phyloP scores from a whole-genome alignment of 345 rosid species.

The Turritis glabra region DNA sequence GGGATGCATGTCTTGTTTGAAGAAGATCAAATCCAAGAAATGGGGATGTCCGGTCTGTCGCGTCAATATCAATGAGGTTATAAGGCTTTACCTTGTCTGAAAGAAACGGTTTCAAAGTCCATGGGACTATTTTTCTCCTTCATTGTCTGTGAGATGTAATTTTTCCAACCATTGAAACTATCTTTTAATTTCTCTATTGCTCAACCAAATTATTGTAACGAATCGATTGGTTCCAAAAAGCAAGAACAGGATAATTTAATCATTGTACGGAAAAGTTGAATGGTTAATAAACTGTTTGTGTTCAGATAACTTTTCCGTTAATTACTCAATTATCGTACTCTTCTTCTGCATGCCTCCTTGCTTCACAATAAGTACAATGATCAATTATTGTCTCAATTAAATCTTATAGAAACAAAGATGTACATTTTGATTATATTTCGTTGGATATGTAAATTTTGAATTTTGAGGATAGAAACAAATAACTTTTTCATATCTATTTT shows the following conservation, averaged over 20 bases:
- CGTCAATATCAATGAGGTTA: slow-evolving; percentile 70
- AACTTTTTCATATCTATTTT: not conserved
- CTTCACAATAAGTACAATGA: not conserved
- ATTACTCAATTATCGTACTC: slow-evolving; percentile 24
- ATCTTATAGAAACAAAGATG: not conserved
- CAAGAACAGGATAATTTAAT: slow-evolving; percentile 26
- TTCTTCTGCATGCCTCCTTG: not conserved
- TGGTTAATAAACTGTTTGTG: slow-evolving; percentile 3
- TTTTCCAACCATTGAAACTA: slow-evolving; percentile 25
- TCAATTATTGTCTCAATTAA: not conserved
- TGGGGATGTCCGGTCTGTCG: slow-evolving; percentile 97
- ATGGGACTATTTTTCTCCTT: slow-evolving; percentile 5
- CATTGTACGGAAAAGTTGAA: slow-evolving; percentile 28
- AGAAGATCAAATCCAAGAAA: slow-evolving; percentile 75
- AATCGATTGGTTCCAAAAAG: slow-evolving; percentile 34
- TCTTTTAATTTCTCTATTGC: not conserved
- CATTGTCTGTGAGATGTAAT: slow-evolving; percentile 15
- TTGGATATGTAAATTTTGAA: not conserved
- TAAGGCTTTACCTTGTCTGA: slow-evolving; percentile 77
- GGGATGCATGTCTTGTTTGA: slow-evolving; percentile 90
- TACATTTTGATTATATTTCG: not conserved
- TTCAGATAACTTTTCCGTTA: slow-evolving; percentile 24
- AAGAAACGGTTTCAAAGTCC: slow-evolving; percentile 1
- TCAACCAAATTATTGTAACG: slow-evolving; percentile 11
- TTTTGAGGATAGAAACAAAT: not conserved